A percentile compares a stretch with the other conserved stretches of the same genome.
Conservation (phyloP, 78 protist species). For the Trichosphaerium sp. region DNA sequence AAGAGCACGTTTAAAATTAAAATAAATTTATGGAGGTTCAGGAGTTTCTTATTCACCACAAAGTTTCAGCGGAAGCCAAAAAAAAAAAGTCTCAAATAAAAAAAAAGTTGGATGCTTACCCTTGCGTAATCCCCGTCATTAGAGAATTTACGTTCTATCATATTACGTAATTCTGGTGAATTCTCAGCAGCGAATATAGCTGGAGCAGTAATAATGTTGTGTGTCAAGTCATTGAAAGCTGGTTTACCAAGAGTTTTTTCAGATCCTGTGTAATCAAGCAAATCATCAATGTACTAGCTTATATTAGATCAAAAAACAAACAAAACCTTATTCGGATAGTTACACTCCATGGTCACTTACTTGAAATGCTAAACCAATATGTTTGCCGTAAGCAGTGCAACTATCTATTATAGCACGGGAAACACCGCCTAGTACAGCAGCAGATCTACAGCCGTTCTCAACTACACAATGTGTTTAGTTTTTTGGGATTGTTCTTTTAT, state of each 20-base stretch:
- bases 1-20: not conserved
- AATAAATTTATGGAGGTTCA: not conserved
- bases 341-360: not conserved
- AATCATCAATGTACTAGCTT: constrained; percentile 64
- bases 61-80: not conserved
- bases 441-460: constrained; percentile 35
- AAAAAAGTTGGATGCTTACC: constrained; percentile 12
- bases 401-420: not conserved
- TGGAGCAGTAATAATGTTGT: constrained; percentile 82
- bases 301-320: not conserved
- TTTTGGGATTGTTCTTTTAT: too few relatives aligned
- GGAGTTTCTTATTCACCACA: not conserved
- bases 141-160: constrained; percentile 58
- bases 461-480: too few relatives aligned
- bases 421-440: constrained; percentile 8
- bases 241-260: constrained; percentile 65
- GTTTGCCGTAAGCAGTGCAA: constrained; percentile 44
- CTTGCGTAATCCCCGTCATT: constrained; percentile 46
- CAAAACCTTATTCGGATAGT: not conserved
- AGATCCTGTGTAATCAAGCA: constrained; percentile 63
- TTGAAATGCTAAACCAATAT: constrained; percentile 86
- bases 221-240: constrained; percentile 30
- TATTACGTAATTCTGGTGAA: constrained; percentile 42
- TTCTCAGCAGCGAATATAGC: constrained; percentile 69
- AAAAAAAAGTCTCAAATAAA: constrained; percentile 1